Evolutionary conservation across 345 rosid species (phyloP).

Genomic region (Eucalyptus brandiana): DNA sequence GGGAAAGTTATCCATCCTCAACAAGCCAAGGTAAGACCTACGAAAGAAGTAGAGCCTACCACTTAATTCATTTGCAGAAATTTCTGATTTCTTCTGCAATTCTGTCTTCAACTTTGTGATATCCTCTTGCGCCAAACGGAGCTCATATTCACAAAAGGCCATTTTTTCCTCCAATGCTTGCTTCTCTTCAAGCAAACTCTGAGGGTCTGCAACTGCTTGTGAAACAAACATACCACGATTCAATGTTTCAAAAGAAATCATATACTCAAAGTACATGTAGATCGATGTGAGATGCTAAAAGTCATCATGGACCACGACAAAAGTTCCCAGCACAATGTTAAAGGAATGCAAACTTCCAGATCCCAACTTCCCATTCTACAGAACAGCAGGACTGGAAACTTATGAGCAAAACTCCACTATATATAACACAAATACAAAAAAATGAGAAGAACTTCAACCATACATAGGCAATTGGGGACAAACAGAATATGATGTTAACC

Average conservation of each 20-base stretch:
- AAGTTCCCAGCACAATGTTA: background rate
- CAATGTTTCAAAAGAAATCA: background rate
- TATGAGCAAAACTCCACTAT: background rate
- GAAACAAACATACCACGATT: background rate
- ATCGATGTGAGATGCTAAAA: background rate
- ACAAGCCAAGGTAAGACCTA: background rate
- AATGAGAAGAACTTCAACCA: background rate
- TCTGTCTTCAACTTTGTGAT: constrained; percentile 60
- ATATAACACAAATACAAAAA: background rate
- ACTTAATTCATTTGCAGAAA: constrained; percentile 15
- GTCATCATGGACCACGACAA: background rate
- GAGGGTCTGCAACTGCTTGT: constrained; percentile 84
- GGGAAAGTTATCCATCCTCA: background rate
- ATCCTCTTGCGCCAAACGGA: constrained; percentile 93
- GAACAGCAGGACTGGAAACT: background rate
- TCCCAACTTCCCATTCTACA: background rate
- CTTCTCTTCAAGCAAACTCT: constrained; percentile 82
- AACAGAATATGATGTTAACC: background rate
- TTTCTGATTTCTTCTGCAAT: constrained; percentile 51
- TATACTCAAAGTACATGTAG: background rate
- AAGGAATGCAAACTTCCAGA: background rate
- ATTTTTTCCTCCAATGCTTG: constrained; percentile 70
- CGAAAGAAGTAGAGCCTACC: constrained; percentile 23
- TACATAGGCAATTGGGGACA: background rate
- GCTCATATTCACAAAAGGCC: constrained; percentile 76